Conservation (phyloP, 345 rosid genomes). For the Gynandropsis gynandra region DNA sequence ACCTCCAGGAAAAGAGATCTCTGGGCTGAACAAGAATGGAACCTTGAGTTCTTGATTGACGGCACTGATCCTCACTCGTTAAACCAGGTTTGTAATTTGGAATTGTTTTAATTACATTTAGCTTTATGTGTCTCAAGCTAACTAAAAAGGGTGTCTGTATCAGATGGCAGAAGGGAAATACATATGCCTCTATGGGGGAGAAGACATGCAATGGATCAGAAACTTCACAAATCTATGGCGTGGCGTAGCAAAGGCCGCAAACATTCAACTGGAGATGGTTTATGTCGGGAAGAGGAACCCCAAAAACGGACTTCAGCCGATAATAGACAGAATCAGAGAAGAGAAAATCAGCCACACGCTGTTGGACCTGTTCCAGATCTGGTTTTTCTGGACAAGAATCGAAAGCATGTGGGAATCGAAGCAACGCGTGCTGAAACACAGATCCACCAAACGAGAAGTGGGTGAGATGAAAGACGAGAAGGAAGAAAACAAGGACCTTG, state of each 20-base stretch:
- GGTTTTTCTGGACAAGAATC: slow-evolving; percentile 87
- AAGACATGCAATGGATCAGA: slow-evolving; percentile 63
- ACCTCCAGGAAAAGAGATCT: slow-evolving; percentile 33
- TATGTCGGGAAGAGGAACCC: slow-evolving; percentile 70
- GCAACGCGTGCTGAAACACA: slow-evolving; percentile 28
- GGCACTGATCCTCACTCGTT: slow-evolving; percentile 36
- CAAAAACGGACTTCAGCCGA: slow-evolving; percentile 38
- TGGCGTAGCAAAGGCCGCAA: slow-evolving; percentile 32
- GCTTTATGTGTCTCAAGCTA: slow-evolving; percentile 4
- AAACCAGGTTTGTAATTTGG: slow-evolving; percentile 36
- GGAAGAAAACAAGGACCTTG: slow-evolving; percentile 40
- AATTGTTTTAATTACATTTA: not conserved
- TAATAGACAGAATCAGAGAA: slow-evolving; percentile 22
- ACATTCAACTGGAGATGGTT: slow-evolving; percentile 43
- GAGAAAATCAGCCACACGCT: slow-evolving; percentile 42
- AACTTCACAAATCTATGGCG: slow-evolving; percentile 34
- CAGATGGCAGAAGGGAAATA: slow-evolving; percentile 42
- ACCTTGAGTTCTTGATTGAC: slow-evolving; percentile 28
- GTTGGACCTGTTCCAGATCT: slow-evolving; percentile 32
- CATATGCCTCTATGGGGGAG: slow-evolving; percentile 76
- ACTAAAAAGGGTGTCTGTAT: slow-evolving; percentile 1
- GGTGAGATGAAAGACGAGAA: slow-evolving; percentile 19
- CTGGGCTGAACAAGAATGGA: too few species aligned
- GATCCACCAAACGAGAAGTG: slow-evolving; percentile 22
- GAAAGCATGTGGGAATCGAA: slow-evolving; percentile 84